Conservation (phyloP, 345 rosid species). For the rapeseed (Brassica napus) region DNA sequence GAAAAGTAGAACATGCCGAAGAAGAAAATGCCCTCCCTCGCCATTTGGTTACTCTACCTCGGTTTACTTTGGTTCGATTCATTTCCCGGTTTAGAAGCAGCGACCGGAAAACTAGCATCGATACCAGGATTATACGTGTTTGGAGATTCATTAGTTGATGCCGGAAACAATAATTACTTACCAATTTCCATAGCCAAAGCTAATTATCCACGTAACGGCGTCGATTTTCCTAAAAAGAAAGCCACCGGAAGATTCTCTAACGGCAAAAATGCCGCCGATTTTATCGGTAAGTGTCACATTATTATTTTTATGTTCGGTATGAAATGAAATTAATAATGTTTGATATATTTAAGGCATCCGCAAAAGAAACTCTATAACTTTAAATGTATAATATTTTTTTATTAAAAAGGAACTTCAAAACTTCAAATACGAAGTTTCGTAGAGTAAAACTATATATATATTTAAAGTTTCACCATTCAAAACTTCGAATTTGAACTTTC, state of each 20-base stretch:
- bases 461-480: too few species aligned
- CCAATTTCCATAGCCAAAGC: slow-evolving; percentile 43
- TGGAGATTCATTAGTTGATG: slow-evolving; percentile 61
- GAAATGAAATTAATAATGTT: not conserved
- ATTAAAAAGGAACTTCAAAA: too few species aligned
- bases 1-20: slow-evolving; percentile 21
- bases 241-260: slow-evolving; percentile 62
- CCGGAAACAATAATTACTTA: slow-evolving; percentile 55
- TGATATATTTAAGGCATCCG: not conserved
- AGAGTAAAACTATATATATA: too few species aligned
- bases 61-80: slow-evolving; percentile 31
- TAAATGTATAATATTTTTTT: too few species aligned
- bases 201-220: slow-evolving; percentile 51
- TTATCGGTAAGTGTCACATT: slow-evolving; percentile 38
- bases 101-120: slow-evolving; percentile 10
- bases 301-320: not conserved
- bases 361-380: too few species aligned
- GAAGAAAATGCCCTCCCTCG: slow-evolving; percentile 6
- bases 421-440: too few species aligned
- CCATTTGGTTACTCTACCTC: slow-evolving; percentile 10
- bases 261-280: slow-evolving; percentile 58
- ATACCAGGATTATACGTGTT: slow-evolving; percentile 50
- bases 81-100: slow-evolving; percentile 28
- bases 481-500: too few species aligned
- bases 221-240: slow-evolving; percentile 52